Percentiles rank a stretch among this genome's conserved stretches.
phyloP scores from a whole-genome alignment of 2,329 filamentous ascomycete genomes.

The Coccinonectria pachysandricola region DNA sequence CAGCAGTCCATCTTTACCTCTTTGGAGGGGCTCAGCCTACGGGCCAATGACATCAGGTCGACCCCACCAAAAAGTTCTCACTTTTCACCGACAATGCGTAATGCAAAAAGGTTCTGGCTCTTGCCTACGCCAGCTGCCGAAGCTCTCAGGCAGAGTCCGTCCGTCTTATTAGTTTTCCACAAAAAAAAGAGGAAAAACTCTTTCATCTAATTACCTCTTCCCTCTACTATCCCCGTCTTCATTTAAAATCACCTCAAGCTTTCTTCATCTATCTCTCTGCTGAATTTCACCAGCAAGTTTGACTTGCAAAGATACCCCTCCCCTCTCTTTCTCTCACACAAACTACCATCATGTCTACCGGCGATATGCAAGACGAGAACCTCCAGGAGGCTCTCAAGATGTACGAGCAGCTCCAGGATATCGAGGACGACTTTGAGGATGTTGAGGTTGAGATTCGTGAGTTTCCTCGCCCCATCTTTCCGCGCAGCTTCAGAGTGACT shows the following conservation, averaged over 20 bases:
- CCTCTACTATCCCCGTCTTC: slow-evolving; percentile 3
- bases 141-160: too few species aligned
- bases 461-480: slow-evolving; percentile 23
- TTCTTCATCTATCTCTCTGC: slow-evolving; percentile 6
- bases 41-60: slow-evolving; percentile 19
- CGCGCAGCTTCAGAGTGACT: neutral
- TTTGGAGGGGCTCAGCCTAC: slow-evolving; percentile 8
- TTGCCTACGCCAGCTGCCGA: slow-evolving; percentile 3
- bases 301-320: too few species aligned
- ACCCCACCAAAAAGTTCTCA: slow-evolving; percentile 22
- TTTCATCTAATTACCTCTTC: too few species aligned
- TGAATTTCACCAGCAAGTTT: too few species aligned
- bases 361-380: slow-evolving; percentile 24
- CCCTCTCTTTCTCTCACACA: slow-evolving; percentile 3
- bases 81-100: slow-evolving; percentile 11
- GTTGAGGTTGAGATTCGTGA: slow-evolving; percentile 74
- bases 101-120: slow-evolving; percentile 1
- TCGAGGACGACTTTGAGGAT: slow-evolving; percentile 78
- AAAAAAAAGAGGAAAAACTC: too few species aligned
- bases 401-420: slow-evolving; percentile 67
- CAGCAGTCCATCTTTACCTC: too few species aligned
- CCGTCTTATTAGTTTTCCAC: too few species aligned
- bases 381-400: slow-evolving; percentile 33
- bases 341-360: slow-evolving; percentile 22
- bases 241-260: slow-evolving; percentile 5